Base-by-base conservation (phyloP, 2,329 filamentous ascomycete species). In the Ophiosphaerella herpotricha region DNA sequence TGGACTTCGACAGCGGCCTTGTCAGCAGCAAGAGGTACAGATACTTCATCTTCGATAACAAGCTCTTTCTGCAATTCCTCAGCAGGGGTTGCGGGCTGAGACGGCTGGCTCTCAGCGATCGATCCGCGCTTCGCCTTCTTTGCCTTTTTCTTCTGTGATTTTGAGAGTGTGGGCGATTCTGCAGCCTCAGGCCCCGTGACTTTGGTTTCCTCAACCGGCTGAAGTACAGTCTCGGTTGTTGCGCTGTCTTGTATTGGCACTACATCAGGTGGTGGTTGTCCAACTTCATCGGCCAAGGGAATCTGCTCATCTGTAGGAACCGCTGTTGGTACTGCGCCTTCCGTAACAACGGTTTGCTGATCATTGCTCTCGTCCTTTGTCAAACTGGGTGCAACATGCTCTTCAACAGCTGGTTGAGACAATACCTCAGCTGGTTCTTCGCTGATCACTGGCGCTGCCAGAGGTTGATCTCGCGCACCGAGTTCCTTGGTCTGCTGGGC, bases 81-180 rank as follows among this genome's bases (percentile, higher is more conserved):
- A 12, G 41, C 39, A n/a, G 48, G 55, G 40, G 52, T 58, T 33
- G 38, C 45, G 29, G 55, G 52, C 38, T 52, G 45, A 31, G 49
- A 50, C 7, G 29, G 34, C 24, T 52, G 51, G 29, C 46, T 43
- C 21, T 58, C 55, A 4, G 53, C 48, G 7, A 47, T 29, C 32
- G 57, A 59, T 29, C 45, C 47, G 18, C 54, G 57, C 44, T 64
- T 63, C 5, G 47, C 52, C 32, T 64, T 64, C 54, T 67, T 65
- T 3, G 55, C 50, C 46, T 68, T 69, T 58, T 66, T 68, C 53
- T 61, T 63, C 32, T 65, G 60, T 2, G 62, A 33, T 44, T 70
- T 68, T 4, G 63, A 64, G 12, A 67, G 49, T 9, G 44, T 43
- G n/a, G 52, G 53, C 44, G 49, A 48, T 21, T 53, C 52, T 5